phyloP scores from a whole-genome alignment of 2,329 filamentous ascomycete genomes.

The Alternaria sp. region DNA sequence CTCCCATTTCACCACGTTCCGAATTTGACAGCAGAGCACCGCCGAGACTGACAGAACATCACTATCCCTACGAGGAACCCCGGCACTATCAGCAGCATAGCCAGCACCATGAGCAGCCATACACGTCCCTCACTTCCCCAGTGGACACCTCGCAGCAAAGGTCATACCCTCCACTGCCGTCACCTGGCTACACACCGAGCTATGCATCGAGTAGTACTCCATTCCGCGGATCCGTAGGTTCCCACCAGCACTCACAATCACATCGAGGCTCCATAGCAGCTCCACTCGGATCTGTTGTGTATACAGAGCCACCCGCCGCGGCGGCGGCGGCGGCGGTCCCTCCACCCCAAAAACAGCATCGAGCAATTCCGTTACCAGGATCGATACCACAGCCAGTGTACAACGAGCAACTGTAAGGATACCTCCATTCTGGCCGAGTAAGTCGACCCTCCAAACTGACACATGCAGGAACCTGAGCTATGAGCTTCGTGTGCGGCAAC shows the following conservation, averaged over 20 bases:
- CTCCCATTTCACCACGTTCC: conserved; percentile 49
- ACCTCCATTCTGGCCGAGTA: conserved; percentile 25
- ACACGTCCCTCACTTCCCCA: conserved; percentile 50
- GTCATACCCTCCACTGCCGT: conserved; percentile 48
- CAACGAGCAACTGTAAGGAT: conserved; percentile 52
- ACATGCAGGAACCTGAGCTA: conserved; percentile 52
- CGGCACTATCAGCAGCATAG: conserved; percentile 41
- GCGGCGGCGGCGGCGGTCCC: too few relatives aligned
- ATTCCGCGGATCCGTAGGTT: conserved; percentile 51
- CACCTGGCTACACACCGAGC: conserved; percentile 52
- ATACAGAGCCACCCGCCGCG: conserved; percentile 45
- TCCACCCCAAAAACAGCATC: conserved; percentile 42
- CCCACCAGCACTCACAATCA: conserved; percentile 49
- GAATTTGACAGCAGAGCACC: conserved; percentile 45
- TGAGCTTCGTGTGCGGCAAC: conserved; percentile 73
- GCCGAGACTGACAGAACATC: conserved; percentile 42
- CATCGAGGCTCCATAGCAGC: conserved; percentile 48
- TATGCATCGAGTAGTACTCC: conserved; percentile 51
- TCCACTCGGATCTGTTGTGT: conserved; percentile 44
- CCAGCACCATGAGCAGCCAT: conserved; percentile 46
- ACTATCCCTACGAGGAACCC: conserved; percentile 46
- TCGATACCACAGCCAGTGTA: conserved; percentile 52
- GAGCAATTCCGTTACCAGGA: conserved; percentile 46
- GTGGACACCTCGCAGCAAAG: conserved; percentile 47
- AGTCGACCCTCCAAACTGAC: conserved; percentile 33